phyloP scores from a whole-genome alignment of 2,329 filamentous ascomycete genomes.

The Aspergillus fructus region DNA sequence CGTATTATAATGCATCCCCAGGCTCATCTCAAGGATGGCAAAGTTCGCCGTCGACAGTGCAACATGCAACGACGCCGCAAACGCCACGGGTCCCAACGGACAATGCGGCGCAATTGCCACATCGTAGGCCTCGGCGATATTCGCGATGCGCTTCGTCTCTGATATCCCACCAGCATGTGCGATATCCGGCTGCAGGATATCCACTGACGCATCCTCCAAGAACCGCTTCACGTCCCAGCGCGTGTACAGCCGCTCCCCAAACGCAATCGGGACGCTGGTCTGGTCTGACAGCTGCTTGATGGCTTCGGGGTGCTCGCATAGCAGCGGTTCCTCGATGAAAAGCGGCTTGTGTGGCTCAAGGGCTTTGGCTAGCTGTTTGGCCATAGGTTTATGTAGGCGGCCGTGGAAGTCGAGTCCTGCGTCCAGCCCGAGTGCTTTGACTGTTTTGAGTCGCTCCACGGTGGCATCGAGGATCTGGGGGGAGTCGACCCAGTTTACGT shows the following conservation, averaged over 20 bases:
- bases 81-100: constrained; percentile 69
- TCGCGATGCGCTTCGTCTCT: constrained; percentile 67
- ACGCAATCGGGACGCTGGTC: constrained; percentile 65
- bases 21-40: constrained; percentile 73
- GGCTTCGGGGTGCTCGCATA: constrained; percentile 67
- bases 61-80: constrained; percentile 70
- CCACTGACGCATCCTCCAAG: constrained; percentile 65
- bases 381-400: constrained; percentile 74
- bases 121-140: constrained; percentile 72
- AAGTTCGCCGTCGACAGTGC: constrained; percentile 63
- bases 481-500: constrained; percentile 68
- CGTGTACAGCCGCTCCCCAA: constrained; percentile 70
- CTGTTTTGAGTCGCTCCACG: constrained; percentile 66
- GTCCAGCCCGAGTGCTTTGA: constrained; percentile 70
- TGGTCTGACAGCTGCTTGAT: constrained; percentile 61
- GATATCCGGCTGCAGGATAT: constrained; percentile 73
- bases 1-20: constrained; percentile 76
- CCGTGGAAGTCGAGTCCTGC: constrained; percentile 78
- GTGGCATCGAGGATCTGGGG: constrained; percentile 62
- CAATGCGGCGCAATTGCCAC: constrained; percentile 73
- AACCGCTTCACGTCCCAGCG: constrained; percentile 74
- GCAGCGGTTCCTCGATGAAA: constrained; percentile 72
- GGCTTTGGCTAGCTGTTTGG: constrained; percentile 68
- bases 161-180: constrained; percentile 71
- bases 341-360: constrained; percentile 68